Base-by-base conservation (phyloP, 176 grass and related monocot species). In the Dendrocalamus sinicus region DNA sequence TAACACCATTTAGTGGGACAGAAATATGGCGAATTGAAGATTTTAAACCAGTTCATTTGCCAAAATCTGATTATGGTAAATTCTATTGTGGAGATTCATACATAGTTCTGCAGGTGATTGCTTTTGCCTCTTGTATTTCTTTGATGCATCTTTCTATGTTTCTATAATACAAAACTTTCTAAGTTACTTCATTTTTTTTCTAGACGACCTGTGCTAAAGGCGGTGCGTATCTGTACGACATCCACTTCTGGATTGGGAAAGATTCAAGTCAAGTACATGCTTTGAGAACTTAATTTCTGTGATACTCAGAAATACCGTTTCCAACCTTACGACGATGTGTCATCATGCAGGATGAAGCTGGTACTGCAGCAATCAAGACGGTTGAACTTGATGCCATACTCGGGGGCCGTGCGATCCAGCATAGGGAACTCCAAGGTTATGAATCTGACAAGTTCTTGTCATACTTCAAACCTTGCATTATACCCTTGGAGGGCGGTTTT, bases 21-120 rank as follows among this genome's bases (percentile, higher is more conserved):
- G 97, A 99, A 60, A 96, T 99, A 73, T 99, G 97, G 97, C 85
- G 97, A 58, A 96, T 99, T 58, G 92, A 99, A 92, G 91, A 96
- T 84, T 99, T 99, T 83, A 91, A 92, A 79, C 97, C 97, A 39
- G 97, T 93, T 79, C 84, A 90, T 52, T 83, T 99, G 72, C 90
- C 89, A 53, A 94, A 94, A 88, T 77, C 94, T 85, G 88, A 94
- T 84, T 85, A 99, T 75, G 94, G 97, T 50, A 99, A 99, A 85
- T 99, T 99, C 87, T 96, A 96, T 51, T 88, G 82, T 24, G 97
- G 97, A 70, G 97, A 99, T 91, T 99, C 97, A 60, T 99, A 99
- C 80, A 87, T 99, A 82, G 58, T 99, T 88, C 86, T 99, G 41
- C 92, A 99, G 94, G 97, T 99, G 86, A 74, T 74, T 73, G 66